These are phyloP conservation scores for Shiraia bambusicola DNA, from an alignment of 2,329 filamentous ascomycete genomes.

Conservation along the genomic window DNA sequence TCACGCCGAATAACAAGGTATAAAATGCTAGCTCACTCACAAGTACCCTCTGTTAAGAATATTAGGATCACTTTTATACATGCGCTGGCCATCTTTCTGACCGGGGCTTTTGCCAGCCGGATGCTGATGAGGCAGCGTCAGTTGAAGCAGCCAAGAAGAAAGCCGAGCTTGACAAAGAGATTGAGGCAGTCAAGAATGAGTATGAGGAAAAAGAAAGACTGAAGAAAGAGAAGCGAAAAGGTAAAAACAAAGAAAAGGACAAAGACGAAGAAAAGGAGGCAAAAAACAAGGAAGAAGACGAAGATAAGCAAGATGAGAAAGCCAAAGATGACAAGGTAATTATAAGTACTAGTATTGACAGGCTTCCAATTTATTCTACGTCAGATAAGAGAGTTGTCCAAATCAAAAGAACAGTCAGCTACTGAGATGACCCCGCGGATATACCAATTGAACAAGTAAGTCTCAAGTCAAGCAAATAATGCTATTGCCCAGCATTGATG, in stretches of 20 bases:
- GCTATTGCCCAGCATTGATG: not conserved
- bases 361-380: conserved; percentile 6
- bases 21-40: conserved; percentile 1
- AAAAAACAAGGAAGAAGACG: conserved; percentile 63
- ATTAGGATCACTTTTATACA: conserved; percentile 85
- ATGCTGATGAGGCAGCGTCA: conserved; percentile 68
- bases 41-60: conserved; percentile 2
- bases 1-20: conserved; percentile 88
- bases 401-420: conserved; percentile 47
- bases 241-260: conserved; percentile 55
- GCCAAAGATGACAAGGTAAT: conserved; percentile 60
- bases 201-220: conserved; percentile 58
- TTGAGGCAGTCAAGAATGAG: conserved; percentile 53
- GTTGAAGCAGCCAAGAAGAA: conserved; percentile 56
- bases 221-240: conserved; percentile 54
- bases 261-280: conserved; percentile 62
- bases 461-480: not conserved
- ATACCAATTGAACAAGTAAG: conserved; percentile 79
- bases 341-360: not conserved
- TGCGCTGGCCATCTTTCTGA: conserved; percentile 84
- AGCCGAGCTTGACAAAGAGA: conserved; percentile 52
- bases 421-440: conserved; percentile 72
- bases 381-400: conserved; percentile 52
- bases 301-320: conserved; percentile 65
- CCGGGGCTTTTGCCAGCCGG: conserved; percentile 71